These are phyloP conservation scores for Cystobasidium tubakii DNA, from an alignment of 768 basidiomycete genomes.

Conservation along the genomic window DNA sequence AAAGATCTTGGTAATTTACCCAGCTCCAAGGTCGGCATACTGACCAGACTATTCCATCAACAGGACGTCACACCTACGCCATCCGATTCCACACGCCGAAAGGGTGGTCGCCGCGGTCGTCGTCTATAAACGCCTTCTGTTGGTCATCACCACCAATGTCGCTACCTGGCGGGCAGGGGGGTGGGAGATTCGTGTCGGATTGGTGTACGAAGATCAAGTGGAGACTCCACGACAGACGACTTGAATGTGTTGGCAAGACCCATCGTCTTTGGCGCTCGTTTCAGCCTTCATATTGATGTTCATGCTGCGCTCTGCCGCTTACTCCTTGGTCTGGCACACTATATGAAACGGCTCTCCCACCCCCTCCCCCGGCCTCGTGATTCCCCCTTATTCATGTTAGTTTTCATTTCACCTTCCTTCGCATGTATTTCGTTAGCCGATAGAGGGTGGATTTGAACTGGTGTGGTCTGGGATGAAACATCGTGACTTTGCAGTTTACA, in stretches of 20 bases:
- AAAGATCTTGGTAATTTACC: not conserved
- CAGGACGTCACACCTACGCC: slow-evolving; percentile 91
- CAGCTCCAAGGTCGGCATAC: slow-evolving; percentile 7
- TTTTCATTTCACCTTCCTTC: not conserved
- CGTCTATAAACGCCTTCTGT: slow-evolving; percentile 32
- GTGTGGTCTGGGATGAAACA: slow-evolving; percentile 8
- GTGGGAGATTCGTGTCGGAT: not conserved
- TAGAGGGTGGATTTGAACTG: not conserved
- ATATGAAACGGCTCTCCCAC: not conserved
- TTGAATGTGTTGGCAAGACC: not conserved
- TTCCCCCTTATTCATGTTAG: slow-evolving; percentile 7
- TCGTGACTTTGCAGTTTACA: slow-evolving; percentile 20
- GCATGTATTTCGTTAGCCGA: not conserved
- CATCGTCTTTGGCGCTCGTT: not conserved
- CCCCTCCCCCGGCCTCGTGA: slow-evolving; percentile 23
- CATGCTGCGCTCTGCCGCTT: too few species aligned
- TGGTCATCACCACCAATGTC: slow-evolving; percentile 1
- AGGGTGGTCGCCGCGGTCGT: slow-evolving; percentile 55
- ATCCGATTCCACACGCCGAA: slow-evolving; percentile 92
- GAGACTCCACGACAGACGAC: not conserved
- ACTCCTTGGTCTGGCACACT: not conserved
- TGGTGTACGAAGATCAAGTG: not conserved
- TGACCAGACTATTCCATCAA: not conserved
- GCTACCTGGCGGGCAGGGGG: slow-evolving; percentile 19
- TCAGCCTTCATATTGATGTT: not conserved